Conservation (phyloP, 768 basidiomycete genomes). For the Suillus alpinus region DNA sequence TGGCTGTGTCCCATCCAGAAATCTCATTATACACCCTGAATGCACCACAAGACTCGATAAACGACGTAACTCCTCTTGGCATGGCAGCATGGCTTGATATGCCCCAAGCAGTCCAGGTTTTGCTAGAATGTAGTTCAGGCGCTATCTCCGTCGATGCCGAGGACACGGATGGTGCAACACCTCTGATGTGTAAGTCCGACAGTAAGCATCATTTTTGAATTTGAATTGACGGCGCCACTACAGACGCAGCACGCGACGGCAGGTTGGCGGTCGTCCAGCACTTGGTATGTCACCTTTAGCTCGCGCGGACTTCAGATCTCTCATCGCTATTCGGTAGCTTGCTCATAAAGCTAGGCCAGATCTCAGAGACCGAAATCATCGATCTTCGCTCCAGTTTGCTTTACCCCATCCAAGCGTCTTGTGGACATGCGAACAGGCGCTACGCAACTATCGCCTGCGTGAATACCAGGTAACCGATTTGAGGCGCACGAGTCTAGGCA, state of each 20-base stretch:
- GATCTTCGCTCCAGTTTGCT: conserved; percentile 70
- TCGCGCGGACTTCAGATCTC: conserved; percentile 9
- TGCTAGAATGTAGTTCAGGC: conserved; percentile 63
- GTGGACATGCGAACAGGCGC: conserved; percentile 66
- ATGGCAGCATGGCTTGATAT: conserved; percentile 78
- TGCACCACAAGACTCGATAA: conserved; percentile 65
- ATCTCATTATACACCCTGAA: conserved; percentile 71
- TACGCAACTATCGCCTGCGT: conserved; percentile 59
- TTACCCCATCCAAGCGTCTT: conserved; percentile 59
- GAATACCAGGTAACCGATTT: conserved; percentile 50
- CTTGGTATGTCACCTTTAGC: conserved; percentile 45
- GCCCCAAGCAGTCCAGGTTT: conserved; percentile 53
- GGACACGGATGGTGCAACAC: conserved; percentile 74
- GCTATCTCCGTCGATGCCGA: conserved; percentile 69
- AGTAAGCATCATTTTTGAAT: background rate
- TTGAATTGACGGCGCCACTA: conserved; percentile 5
- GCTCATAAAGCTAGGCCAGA: conserved; percentile 72
- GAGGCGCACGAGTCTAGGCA: background rate
- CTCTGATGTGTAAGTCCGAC: conserved; percentile 73
- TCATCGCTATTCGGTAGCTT: conserved; percentile 32
- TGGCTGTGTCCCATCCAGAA: conserved; percentile 52
- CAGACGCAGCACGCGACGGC: conserved; percentile 78
- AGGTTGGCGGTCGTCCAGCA: conserved; percentile 62
- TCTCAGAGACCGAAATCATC: conserved; percentile 66
- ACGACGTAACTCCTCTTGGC: conserved; percentile 73